Evolutionary conservation across 2,329 filamentous ascomycete genomes (phyloP).

Genomic region (Didymella segeticola): DNA sequence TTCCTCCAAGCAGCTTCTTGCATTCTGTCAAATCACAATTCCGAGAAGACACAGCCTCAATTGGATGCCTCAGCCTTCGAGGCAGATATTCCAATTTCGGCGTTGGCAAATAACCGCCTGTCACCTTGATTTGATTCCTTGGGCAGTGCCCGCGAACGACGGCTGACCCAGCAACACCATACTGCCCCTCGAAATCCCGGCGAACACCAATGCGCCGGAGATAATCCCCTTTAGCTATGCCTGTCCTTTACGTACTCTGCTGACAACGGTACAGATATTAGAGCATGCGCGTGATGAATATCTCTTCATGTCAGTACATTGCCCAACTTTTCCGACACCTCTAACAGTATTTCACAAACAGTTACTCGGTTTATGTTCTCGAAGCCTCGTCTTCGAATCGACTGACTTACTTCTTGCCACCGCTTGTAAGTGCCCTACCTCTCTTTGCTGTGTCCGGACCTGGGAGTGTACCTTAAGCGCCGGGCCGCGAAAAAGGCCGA

Average conservation of each 20-base stretch:
- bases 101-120: neutral
- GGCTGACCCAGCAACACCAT: neutral
- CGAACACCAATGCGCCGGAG: neutral
- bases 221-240: neutral
- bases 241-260: neutral
- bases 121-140: neutral
- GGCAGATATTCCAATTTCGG: constrained; percentile 6
- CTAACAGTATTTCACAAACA: constrained; percentile 59
- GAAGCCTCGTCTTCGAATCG: constrained; percentile 58
- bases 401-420: constrained; percentile 57
- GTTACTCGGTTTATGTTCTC: constrained; percentile 62
- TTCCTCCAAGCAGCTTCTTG: constrained; percentile 23
- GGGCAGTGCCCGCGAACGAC: neutral
- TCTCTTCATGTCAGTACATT: constrained; percentile 69
- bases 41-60: constrained; percentile 30
- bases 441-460: constrained; percentile 28
- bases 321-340: constrained; percentile 4
- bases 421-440: constrained; percentile 50
- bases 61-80: constrained; percentile 12
- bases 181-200: neutral
- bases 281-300: constrained; percentile 75
- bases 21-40: constrained; percentile 20
- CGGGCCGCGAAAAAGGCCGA: constrained; percentile 31
- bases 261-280: constrained; percentile 58
- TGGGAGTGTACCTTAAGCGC: constrained; percentile 45